phyloP scores from a whole-genome alignment of 208 protist genomes.

The Trypanosoma melophagium region DNA sequence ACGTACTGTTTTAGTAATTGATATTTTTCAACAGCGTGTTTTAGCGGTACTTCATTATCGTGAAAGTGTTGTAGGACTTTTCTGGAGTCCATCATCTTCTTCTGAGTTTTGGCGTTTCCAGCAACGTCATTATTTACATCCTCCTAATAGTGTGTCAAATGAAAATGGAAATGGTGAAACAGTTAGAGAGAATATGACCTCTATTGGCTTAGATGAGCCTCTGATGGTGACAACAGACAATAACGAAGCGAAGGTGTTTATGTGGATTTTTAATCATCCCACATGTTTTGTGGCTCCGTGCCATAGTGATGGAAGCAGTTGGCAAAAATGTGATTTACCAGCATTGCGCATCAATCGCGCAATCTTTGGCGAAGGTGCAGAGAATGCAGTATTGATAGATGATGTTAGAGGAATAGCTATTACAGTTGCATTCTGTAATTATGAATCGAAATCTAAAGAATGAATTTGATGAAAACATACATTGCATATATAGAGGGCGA shows the following conservation, averaged over 20 bases:
- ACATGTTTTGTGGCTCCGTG: conserved; percentile 13
- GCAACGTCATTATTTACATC: conserved; percentile 19
- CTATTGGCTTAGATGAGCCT: conserved; percentile 14
- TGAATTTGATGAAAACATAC: too few relatives aligned
- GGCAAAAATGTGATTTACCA: background rate
- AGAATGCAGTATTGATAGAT: conserved; percentile 25
- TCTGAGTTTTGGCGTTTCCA: conserved; percentile 28
- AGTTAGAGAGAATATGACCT: background rate
- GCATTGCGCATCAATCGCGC: conserved; percentile 16
- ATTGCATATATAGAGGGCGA: too few relatives aligned
- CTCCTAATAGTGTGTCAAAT: background rate
- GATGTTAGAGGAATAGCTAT: conserved; percentile 19
- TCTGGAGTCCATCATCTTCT: conserved; percentile 22
- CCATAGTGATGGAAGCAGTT: background rate
- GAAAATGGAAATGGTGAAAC: background rate
- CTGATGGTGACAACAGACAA: conserved; percentile 29
- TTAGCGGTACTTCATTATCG: conserved; percentile 17
- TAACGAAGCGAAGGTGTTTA: conserved; percentile 26
- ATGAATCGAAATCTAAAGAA: background rate
- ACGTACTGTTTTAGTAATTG: conserved; percentile 24
- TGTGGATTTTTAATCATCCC: conserved; percentile 20
- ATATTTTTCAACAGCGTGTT: conserved; percentile 29
- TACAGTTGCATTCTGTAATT: conserved; percentile 16
- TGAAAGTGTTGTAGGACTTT: conserved; percentile 22
- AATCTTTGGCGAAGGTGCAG: conserved; percentile 27